Evolutionary conservation across 768 basidiomycete genomes (phyloP).

Genomic region (Rhizopogon vulgaris): DNA sequence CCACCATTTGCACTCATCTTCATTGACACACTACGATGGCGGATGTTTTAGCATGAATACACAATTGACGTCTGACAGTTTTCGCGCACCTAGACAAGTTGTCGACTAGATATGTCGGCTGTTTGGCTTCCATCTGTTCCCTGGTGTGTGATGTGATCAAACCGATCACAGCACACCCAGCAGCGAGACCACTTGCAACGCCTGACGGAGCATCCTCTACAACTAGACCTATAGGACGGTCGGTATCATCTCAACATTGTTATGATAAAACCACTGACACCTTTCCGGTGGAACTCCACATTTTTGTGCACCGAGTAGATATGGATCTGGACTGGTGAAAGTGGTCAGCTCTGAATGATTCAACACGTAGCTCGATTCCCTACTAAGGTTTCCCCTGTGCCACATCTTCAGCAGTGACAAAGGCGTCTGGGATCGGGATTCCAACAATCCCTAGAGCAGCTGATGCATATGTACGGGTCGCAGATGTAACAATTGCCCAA

Average conservation of each 20-base stretch:
- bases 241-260: slow-evolving; percentile 14
- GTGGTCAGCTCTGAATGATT: slow-evolving; percentile 1
- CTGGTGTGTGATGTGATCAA: slow-evolving; percentile 76
- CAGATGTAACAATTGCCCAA: slow-evolving; percentile 89
- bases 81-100: slow-evolving; percentile 61
- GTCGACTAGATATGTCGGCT: slow-evolving; percentile 63
- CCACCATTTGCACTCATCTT: slow-evolving; percentile 31
- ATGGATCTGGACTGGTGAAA: slow-evolving; percentile 71
- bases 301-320: slow-evolving; percentile 74
- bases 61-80: not conserved
- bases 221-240: slow-evolving; percentile 53
- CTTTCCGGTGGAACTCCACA: slow-evolving; percentile 58
- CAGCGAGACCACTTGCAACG: slow-evolving; percentile 68
- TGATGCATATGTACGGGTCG: slow-evolving; percentile 69
- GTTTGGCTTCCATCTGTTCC: slow-evolving; percentile 56
- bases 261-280: slow-evolving; percentile 35
- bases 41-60: not conserved
- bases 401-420: slow-evolving; percentile 84
- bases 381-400: slow-evolving; percentile 74
- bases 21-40: slow-evolving; percentile 20
- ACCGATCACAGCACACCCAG: slow-evolving; percentile 81
- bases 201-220: slow-evolving; percentile 92
- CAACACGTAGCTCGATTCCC: slow-evolving; percentile 9
- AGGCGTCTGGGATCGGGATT: slow-evolving; percentile 63
- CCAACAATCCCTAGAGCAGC: slow-evolving; percentile 62